Evolutionary conservation across 139 green algal species (phyloP).

Genomic region (Nannochloris sp.): DNA sequence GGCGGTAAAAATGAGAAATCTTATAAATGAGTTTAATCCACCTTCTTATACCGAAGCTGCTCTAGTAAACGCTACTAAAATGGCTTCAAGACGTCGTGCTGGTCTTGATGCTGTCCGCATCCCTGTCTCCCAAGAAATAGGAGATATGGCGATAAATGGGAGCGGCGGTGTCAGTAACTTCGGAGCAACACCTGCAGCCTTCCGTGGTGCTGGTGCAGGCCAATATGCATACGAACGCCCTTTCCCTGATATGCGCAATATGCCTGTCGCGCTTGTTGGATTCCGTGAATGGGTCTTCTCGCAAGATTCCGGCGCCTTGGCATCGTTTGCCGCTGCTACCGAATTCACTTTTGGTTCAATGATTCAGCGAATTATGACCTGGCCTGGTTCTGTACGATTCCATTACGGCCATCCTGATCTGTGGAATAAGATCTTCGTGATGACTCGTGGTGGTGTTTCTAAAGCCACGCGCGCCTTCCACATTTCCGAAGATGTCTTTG

Average conservation of each 20-base stretch:
- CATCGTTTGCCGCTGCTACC: constrained; percentile 56
- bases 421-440: constrained; percentile 79
- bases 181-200: too few relatives aligned
- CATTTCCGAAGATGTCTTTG: constrained; percentile 57
- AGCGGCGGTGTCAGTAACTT: too few relatives aligned
- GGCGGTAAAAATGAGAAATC: constrained; percentile 73
- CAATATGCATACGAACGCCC: constrained; percentile 6
- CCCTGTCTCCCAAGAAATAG: neutral
- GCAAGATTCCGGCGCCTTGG: constrained; percentile 58
- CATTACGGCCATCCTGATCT: constrained; percentile 92
- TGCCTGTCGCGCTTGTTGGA: constrained; percentile 48
- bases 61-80: neutral
- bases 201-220: neutral
- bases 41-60: constrained; percentile 12
- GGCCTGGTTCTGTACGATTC: constrained; percentile 60
- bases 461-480: constrained; percentile 51
- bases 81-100: neutral
- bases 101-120: neutral
- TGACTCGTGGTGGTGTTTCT: constrained; percentile 65
- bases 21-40: constrained; percentile 52
- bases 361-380: constrained; percentile 63
- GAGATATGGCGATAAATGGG: neutral
- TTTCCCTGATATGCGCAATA: constrained; percentile 20
- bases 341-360: constrained; percentile 78
- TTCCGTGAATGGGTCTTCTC: constrained; percentile 65